These are phyloP conservation scores for Metschnikowia kunwiensis DNA, from an alignment of 805 yeast genomes.

Conservation along the genomic window DNA sequence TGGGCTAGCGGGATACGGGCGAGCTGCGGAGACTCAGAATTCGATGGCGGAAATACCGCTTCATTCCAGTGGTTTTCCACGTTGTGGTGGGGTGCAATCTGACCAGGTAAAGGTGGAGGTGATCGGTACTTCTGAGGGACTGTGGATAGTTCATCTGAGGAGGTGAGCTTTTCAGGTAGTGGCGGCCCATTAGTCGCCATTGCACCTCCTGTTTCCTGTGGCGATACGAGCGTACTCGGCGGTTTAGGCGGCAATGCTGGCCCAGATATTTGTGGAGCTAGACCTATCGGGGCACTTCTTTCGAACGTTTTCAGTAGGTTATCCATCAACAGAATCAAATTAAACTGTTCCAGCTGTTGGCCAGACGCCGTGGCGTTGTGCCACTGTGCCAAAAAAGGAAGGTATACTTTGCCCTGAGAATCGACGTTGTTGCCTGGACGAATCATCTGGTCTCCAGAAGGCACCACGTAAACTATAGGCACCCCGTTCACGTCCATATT, in stretches of 20 bases:
- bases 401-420: slow-evolving; percentile 65
- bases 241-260: slow-evolving; percentile 28
- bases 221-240: slow-evolving; percentile 30
- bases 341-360: slow-evolving; percentile 17
- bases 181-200: slow-evolving; percentile 24
- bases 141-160: slow-evolving; percentile 3
- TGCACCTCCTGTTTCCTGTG: slow-evolving; percentile 17
- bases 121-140: slow-evolving; percentile 12
- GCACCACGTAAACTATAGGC: slow-evolving; percentile 65
- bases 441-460: slow-evolving; percentile 45
- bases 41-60: no score
- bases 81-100: slow-evolving; percentile 3
- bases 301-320: slow-evolving; percentile 35
- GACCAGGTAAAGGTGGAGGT: slow-evolving; percentile 13
- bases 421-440: slow-evolving; percentile 67
- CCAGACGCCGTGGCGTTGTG: slow-evolving; percentile 13
- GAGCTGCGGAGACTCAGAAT: no score
- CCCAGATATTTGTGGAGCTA: slow-evolving; percentile 32
- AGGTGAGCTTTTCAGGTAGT: slow-evolving; percentile 26
- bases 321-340: slow-evolving; percentile 30
- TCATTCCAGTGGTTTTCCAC: no score
- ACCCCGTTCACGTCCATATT: slow-evolving; percentile 31
- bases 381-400: slow-evolving; percentile 69
- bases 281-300: slow-evolving; percentile 27
- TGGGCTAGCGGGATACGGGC: slow-evolving; percentile 3